These are phyloP conservation scores for Pachysandra terminalis DNA, from an alignment of 164 flowering plant species.

Conservation along the genomic window DNA sequence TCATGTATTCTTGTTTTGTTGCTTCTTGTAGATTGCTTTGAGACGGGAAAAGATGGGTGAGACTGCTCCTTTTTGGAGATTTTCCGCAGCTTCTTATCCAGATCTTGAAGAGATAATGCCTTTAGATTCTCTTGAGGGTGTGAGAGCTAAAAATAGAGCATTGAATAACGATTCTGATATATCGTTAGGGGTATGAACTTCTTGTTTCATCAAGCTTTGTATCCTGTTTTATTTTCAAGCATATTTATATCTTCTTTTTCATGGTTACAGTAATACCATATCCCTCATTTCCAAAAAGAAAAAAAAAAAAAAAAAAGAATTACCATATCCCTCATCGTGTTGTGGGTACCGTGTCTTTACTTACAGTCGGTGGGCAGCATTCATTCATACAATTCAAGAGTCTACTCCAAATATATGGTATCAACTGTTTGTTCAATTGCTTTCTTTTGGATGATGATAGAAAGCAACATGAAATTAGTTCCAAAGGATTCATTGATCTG, in stretches of 20 bases:
- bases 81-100: conserved; percentile 95
- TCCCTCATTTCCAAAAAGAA: too few relatives aligned
- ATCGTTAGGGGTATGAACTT: conserved; percentile 46
- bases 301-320: too few relatives aligned
- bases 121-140: conserved; percentile 20
- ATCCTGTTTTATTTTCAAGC: background rate
- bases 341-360: background rate
- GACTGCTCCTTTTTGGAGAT: conserved; percentile 94
- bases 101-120: conserved; percentile 59
- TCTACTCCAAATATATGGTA: background rate
- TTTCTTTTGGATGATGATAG: background rate
- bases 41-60: conserved; percentile 91
- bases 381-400: too few relatives aligned
- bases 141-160: conserved; percentile 13
- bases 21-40: conserved; percentile 72
- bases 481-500: too few relatives aligned
- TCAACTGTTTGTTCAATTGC: background rate
- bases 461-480: too few relatives aligned
- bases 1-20: conserved; percentile 5
- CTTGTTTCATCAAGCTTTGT: background rate
- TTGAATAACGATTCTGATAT: conserved; percentile 21
- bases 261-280: too few relatives aligned
- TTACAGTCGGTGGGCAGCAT: background rate
- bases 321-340: too few relatives aligned
- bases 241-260: too few relatives aligned